phyloP scores from a whole-genome alignment of 164 flowering plant species.

The Aristolochia fimbriata region DNA sequence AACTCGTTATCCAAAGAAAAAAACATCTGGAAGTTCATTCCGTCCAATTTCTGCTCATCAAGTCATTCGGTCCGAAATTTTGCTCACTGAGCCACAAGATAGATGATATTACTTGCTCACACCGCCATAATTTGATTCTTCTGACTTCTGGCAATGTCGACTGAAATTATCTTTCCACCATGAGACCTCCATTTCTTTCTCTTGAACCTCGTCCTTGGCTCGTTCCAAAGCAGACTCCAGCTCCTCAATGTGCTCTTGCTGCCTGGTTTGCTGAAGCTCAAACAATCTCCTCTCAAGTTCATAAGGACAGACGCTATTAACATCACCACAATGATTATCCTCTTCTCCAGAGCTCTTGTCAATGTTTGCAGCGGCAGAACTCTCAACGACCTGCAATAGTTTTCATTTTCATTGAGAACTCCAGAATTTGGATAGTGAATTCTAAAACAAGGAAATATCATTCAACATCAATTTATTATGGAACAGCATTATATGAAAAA shows the following conservation, averaged over 20 bases:
- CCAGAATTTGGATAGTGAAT: too few species aligned
- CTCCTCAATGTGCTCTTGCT: slow-evolving; percentile 53
- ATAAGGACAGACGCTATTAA: slow-evolving; percentile 37
- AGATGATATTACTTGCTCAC: too few species aligned
- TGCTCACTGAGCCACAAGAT: too few species aligned
- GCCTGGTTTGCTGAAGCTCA: slow-evolving; percentile 46
- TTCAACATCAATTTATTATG: too few species aligned
- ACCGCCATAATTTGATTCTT: too few species aligned
- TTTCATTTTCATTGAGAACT: neutral
- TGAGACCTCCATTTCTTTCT: slow-evolving; percentile 54
- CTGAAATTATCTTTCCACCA: slow-evolving; percentile 53
- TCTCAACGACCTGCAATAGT: slow-evolving; percentile 20
- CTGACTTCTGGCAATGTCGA: too few species aligned
- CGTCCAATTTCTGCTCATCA: too few species aligned
- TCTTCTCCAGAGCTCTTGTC: slow-evolving; percentile 21
- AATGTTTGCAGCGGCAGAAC: slow-evolving; percentile 15
- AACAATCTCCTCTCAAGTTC: slow-evolving; percentile 66
- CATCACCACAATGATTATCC: neutral
- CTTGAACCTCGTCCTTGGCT: slow-evolving; percentile 27
- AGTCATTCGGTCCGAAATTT: too few species aligned
- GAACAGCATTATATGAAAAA: too few species aligned
- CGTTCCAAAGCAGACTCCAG: slow-evolving; percentile 49
- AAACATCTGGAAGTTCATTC: too few species aligned
- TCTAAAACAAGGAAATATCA: too few species aligned
- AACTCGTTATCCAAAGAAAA: too few species aligned